Evolutionary conservation across 2,329 filamentous ascomycete genomes (phyloP), one percentile per base, ranked within the genome.

Genomic region (Pseudogymnoascus sp.): DNA sequence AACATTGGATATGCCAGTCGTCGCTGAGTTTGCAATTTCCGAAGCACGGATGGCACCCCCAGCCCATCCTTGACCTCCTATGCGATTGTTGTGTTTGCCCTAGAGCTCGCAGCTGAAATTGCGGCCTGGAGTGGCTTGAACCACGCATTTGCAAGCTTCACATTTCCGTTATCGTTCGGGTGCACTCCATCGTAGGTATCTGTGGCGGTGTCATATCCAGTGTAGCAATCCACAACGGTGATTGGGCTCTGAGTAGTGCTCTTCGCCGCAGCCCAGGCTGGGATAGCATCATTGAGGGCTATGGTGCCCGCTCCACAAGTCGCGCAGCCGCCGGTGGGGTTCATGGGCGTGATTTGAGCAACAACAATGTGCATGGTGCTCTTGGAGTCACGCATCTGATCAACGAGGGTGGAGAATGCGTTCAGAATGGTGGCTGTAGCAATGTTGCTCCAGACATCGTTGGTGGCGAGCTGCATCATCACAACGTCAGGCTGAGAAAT

Each of bases 391-490:
- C 78, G 69, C 77, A 80, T 80, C 66, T 79, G 74, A 2, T 70
- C 71, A 1, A 80, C 70, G 21, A 80, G 66, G 4, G 69, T 74
- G 8, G 72, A 70, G 65, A 76, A 79, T 1, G 78, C 75, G 3
- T 67, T 68, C 23, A 78, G 64, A 16, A 78, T 77, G 8, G 75
- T 72, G n/a, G 66, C 65, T 0, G 74, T 65, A 23, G 71, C 71
- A 61, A 74, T 71, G 62, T 72, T 73, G 23, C 72, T 71, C 69
- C 76, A 75, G 1, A 78, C 72, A 65, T 80, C 79, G 71, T 79
- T 78, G 11, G 77, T 78, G 4, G 77, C 77, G 1, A 81, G 70
- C 66, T 79, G 77, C 77, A 80, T 78, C 71, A 79, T 71, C 51
- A 80, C 74, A n/a, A 80, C 71, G 65, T 80, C 77, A 0, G 78